Evolutionary conservation across 2,329 filamentous ascomycete species (phyloP).

Genomic region (Furcasterigmium sp.): DNA sequence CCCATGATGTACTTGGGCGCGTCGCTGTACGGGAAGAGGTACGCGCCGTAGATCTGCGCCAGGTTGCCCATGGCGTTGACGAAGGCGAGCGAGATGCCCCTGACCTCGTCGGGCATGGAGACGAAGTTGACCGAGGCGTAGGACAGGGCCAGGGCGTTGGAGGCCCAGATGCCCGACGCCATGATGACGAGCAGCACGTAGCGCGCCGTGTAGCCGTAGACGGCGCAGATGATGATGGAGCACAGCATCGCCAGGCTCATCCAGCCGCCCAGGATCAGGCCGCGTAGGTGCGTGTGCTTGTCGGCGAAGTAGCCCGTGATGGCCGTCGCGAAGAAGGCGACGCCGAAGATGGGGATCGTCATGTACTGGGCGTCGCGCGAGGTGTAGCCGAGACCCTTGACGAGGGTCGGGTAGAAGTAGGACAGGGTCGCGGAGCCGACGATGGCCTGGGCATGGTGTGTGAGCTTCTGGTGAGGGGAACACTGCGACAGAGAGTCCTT

Average conservation of each 20-base stretch:
- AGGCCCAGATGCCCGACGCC: conserved; percentile 49
- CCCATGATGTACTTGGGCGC: conserved; percentile 42
- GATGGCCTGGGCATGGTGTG: conserved; percentile 22
- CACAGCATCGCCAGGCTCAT: conserved; percentile 33
- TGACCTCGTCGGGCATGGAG: conserved; percentile 39
- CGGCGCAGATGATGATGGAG: conserved; percentile 36
- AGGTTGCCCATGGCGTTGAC: conserved; percentile 52
- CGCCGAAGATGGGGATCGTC: conserved; percentile 45
- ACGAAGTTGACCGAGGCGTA: conserved; percentile 48
- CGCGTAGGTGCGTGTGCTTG: conserved; percentile 34
- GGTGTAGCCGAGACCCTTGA: conserved; percentile 24
- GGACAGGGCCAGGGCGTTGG: conserved; percentile 44
- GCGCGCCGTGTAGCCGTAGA: conserved; percentile 45
- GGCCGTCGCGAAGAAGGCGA: conserved; percentile 44
- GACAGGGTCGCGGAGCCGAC: conserved; percentile 23
- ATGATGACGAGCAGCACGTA: conserved; percentile 50
- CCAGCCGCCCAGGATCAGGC: conserved; percentile 42
- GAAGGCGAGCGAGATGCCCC: conserved; percentile 38
- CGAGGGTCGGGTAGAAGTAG: conserved; percentile 27
- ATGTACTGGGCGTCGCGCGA: conserved; percentile 26
- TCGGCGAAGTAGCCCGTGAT: conserved; percentile 43
- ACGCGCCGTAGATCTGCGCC: conserved; percentile 50
- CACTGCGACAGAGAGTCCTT: no score
- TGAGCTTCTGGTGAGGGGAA: no score
- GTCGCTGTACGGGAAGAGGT: conserved; percentile 44